A percentile compares a stretch with the other conserved stretches of the same genome.
Conservation (phyloP, 2,329 filamentous ascomycete genomes). For the Aspergillus sergii region DNA sequence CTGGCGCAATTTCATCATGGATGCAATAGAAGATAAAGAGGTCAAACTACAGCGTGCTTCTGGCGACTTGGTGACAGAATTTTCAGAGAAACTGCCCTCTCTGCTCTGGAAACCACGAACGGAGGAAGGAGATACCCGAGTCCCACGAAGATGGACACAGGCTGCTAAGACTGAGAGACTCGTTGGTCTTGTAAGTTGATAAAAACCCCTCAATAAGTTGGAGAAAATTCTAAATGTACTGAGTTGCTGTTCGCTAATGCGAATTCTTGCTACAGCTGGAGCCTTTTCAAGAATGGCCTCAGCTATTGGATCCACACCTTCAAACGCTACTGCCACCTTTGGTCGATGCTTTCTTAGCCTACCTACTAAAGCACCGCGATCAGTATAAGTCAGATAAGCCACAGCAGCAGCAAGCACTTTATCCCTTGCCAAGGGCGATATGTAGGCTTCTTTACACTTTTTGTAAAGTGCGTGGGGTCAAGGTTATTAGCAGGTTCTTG, state of each 20-base stretch:
- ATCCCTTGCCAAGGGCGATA: constrained; percentile 68
- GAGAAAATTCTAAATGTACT: constrained; percentile 8
- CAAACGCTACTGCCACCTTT: constrained; percentile 73
- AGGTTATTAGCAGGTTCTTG: constrained; percentile 87
- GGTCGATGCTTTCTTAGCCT: constrained; percentile 73
- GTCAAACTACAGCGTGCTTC: constrained; percentile 51
- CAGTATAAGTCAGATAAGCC: constrained; percentile 40
- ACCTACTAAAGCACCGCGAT: constrained; percentile 52
- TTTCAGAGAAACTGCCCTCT: constrained; percentile 44
- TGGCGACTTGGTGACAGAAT: constrained; percentile 45
- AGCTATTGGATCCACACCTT: constrained; percentile 84
- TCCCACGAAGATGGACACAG: constrained; percentile 43
- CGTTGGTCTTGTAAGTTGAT: constrained; percentile 41
- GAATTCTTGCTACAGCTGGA: constrained; percentile 60
- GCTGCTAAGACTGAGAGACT: constrained; percentile 41
- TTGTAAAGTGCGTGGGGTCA: constrained; percentile 92
- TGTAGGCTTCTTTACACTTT: constrained; percentile 83
- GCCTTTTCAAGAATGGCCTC: constrained; percentile 91
- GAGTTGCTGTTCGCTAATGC: constrained; percentile 4
- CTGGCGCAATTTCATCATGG: constrained; percentile 36
- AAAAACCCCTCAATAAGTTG: constrained; percentile 1
- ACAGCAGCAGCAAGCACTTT: constrained; percentile 39
- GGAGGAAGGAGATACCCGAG: constrained; percentile 26
- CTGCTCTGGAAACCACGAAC: constrained; percentile 43
- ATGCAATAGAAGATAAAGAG: constrained; percentile 48